Evolutionary conservation across 108 stramenopile species (phyloP), one percentile per base, ranked within the genome.

Genomic region (Aurantiochytrium sp.): DNA sequence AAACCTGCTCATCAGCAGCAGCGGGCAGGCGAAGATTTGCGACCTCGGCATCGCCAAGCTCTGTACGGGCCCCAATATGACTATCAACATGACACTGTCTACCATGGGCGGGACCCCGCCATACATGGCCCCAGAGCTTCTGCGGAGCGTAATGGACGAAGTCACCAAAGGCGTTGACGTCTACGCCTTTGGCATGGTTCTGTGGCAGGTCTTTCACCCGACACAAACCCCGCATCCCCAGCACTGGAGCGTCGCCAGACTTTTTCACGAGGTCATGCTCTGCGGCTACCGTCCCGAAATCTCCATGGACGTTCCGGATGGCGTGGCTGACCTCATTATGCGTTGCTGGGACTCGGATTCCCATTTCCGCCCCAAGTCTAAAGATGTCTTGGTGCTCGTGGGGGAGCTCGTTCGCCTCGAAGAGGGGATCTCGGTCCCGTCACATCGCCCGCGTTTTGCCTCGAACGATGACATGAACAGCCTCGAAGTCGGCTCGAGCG

Each of bases 1-100:
- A 89, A 99, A 99, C 90, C 95, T 99, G 52, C 98, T 99, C 92
- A 93, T 98, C 68, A 96, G 87, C 95, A 31, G 54, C 21, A 27
- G 41, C 19, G 87, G 89, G 3, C 36, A 27, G 30, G 86, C 42
- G 6, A 89, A 91, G 37, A 31, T 92, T 34, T 91, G 91, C 59
- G 92, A 92, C 81, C 90, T 92, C 39, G 92, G 92, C 6, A 59
- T 90, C 17, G 90, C 88, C 8, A 21, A 55, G 45, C 30, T 81
- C 8, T 48, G 32, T 2, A 17, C 39, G n/a, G 73, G 73, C 73
- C 73, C 73, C n/a, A 81, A 81, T 3, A 41, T 30, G 73, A 81
- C 73, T 12, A 48, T 81, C 1, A 41, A 81, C 45, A 81, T 81
- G 24, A 87, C 81, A 3, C 17, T 30, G 24, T 55, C 86, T 30